A percentile compares a stretch with the other conserved stretches of the same genome.
Evolutionary conservation across 2,329 filamentous ascomycete species (phyloP).

Genomic region (Pyricularia grisea): DNA sequence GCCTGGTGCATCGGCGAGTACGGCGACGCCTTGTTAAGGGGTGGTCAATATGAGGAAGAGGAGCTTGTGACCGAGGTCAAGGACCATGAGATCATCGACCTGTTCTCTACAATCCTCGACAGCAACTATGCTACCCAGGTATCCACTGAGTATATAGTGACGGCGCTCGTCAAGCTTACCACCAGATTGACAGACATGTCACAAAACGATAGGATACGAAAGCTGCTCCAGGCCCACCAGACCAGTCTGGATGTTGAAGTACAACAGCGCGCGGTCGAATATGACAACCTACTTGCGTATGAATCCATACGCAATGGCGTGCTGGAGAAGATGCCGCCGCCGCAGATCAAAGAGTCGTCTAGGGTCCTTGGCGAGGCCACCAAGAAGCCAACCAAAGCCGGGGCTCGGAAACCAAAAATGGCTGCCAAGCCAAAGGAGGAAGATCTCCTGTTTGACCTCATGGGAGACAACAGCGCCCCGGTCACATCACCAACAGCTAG

Average conservation of each 20-base stretch:
- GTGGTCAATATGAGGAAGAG: slow-evolving; percentile 89
- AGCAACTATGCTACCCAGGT: slow-evolving; percentile 90
- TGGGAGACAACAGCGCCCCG: slow-evolving; percentile 66
- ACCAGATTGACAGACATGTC: slow-evolving; percentile 73
- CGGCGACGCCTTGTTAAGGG: slow-evolving; percentile 78
- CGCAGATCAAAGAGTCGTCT: slow-evolving; percentile 93
- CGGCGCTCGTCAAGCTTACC: slow-evolving; percentile 88
- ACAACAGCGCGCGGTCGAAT: slow-evolving; percentile 92
- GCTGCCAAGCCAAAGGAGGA: slow-evolving; percentile 76
- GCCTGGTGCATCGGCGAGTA: slow-evolving; percentile 98
- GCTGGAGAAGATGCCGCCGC: slow-evolving; percentile 93
- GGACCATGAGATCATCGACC: slow-evolving; percentile 81
- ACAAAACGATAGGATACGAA: slow-evolving; percentile 79
- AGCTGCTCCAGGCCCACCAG: slow-evolving; percentile 67
- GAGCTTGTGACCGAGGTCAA: slow-evolving; percentile 74
- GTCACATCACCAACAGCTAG: slow-evolving; percentile 43
- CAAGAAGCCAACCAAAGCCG: slow-evolving; percentile 54
- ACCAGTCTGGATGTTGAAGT: slow-evolving; percentile 90
- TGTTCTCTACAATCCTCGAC: slow-evolving; percentile 87
- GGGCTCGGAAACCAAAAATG: slow-evolving; percentile 66
- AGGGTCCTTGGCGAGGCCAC: slow-evolving; percentile 73
- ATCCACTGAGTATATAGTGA: slow-evolving; percentile 92
- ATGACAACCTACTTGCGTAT: slow-evolving; percentile 85
- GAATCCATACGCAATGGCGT: slow-evolving; percentile 84
- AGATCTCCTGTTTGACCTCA: slow-evolving; percentile 84